Evolutionary conservation across 2,329 filamentous ascomycete genomes (phyloP).

Genomic region (Pseudogymnoascus sp.): DNA sequence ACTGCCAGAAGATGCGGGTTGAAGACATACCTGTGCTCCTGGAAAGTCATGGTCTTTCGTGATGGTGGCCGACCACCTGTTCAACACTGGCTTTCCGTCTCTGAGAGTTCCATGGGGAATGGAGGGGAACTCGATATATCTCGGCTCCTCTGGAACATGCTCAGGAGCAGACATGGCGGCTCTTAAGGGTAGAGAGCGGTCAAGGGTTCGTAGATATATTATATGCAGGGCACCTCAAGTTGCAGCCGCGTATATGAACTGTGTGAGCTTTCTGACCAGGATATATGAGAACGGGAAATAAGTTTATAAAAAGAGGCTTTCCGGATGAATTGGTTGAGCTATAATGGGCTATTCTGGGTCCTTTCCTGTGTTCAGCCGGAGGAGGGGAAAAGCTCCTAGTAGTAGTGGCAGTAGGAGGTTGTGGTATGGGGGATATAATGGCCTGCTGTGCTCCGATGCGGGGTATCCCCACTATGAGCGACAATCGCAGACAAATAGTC

Average conservation of each 20-base stretch:
- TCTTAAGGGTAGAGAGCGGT: background rate
- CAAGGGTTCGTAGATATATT: background rate
- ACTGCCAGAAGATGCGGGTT: background rate
- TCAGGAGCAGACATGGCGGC: slow-evolving; percentile 1
- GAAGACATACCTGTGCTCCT: slow-evolving; percentile 64
- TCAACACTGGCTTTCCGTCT: slow-evolving; percentile 61
- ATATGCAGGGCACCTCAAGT: background rate
- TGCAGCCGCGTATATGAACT: background rate
- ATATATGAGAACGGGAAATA: background rate
- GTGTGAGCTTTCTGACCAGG: background rate
- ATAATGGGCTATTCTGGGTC: background rate
- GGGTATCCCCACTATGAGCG: background rate
- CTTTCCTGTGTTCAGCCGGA: background rate
- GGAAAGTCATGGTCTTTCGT: slow-evolving; percentile 86
- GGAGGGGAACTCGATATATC: slow-evolving; percentile 26
- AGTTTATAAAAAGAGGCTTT: background rate
- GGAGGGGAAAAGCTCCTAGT: background rate
- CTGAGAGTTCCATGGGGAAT: slow-evolving; percentile 23
- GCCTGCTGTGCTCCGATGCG: background rate
- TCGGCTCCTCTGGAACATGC: slow-evolving; percentile 21
- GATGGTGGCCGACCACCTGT: slow-evolving; percentile 77
- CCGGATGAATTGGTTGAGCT: background rate
- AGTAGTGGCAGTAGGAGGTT: background rate
- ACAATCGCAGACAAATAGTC: background rate
- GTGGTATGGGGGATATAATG: background rate